These are phyloP conservation scores for Peniophora sp. DNA, from an alignment of 1,284 basidiomycete genomes.

Conservation along the genomic window DNA sequence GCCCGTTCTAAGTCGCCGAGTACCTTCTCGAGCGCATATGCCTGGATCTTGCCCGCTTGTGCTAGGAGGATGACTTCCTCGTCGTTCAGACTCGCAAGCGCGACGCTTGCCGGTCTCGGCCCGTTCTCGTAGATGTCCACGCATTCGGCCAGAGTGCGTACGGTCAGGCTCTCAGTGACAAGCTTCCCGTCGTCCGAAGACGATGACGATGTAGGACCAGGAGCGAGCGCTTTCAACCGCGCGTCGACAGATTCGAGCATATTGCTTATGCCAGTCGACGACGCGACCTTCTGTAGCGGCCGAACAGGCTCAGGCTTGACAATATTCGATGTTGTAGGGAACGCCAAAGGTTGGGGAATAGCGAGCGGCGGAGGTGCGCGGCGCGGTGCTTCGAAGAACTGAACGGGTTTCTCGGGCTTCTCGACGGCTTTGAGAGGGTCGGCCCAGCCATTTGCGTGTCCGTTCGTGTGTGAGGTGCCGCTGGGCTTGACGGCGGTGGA, in stretches of 20 bases:
- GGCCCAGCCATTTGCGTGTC: background rate
- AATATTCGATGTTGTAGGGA: background rate
- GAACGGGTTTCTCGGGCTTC: no score
- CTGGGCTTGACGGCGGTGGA: background rate
- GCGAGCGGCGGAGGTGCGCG: no score
- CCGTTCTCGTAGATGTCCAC: constrained; percentile 84
- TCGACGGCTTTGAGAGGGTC: no score
- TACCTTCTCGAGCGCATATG: constrained; percentile 93
- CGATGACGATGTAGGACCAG: constrained; percentile 8
- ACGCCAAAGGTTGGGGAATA: no score
- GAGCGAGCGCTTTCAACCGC: constrained; percentile 23
- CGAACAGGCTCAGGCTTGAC: constrained; percentile 7
- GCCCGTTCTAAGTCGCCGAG: constrained; percentile 84
- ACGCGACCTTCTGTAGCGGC: constrained; percentile 11
- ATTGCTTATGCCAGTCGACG: constrained; percentile 17
- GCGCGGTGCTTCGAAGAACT: no score
- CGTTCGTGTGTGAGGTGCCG: background rate
- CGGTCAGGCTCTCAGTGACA: constrained; percentile 6
- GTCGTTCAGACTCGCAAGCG: constrained; percentile 68
- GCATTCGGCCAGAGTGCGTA: constrained; percentile 72
- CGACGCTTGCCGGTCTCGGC: constrained; percentile 53
- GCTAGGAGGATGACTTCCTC: constrained; percentile 89
- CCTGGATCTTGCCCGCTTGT: constrained; percentile 89
- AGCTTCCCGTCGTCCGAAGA: constrained; percentile 7
- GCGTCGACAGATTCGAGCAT: constrained; percentile 25